Evolutionary conservation across 2,329 filamentous ascomycete species (phyloP), one percentile per base, ranked within the genome.

Genomic region (Colletotrichum euphorbiae): DNA sequence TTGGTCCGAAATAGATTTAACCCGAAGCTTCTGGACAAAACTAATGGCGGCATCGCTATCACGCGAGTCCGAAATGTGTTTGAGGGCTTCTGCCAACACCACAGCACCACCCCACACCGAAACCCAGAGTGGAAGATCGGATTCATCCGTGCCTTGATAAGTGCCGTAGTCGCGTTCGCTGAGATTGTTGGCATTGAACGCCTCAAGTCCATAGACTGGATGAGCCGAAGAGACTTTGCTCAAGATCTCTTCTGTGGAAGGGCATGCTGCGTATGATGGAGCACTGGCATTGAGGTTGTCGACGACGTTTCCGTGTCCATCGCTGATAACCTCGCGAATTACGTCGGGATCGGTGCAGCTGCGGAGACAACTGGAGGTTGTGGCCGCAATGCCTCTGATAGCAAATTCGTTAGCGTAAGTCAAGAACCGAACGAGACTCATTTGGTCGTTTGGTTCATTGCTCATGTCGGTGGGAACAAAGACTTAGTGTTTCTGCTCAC

Each of bases 1-100:
- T 71, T 89, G 87, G 70, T 89, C 87, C 3, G 84, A 87, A 63
- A 89, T 87, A 36, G 86, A 77, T 72, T 87, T 87, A 2, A 87
- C 79, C 11, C 84, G 77, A 3, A 87, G 73, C 62, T 82, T 82
- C 3, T 75, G 70, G 3, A 78, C 74, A 19, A 86, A 76, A 0
- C 62, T 64, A 0, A 75, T 73, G 1, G 79, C 73, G 0, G 82
- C 78, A 42, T 6, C 71, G 67, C 33, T 74, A 55, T 70, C 71
- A 71, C 11, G 72, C 15, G 73, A 71, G 43, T 79, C 76, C 21
- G 77, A 75, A 40, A 84, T 77, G 15, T 81, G 75, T 19, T 79
- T 73, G 8, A 87, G 77, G 1, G 80, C 82, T 60, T 84, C 80
- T 2, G 84, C 85, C 3, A 87, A 79, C 1, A 82, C 80, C 62